phyloP scores from a whole-genome alignment of 2,329 filamentous ascomycete species.

The Nemania serpens region DNA sequence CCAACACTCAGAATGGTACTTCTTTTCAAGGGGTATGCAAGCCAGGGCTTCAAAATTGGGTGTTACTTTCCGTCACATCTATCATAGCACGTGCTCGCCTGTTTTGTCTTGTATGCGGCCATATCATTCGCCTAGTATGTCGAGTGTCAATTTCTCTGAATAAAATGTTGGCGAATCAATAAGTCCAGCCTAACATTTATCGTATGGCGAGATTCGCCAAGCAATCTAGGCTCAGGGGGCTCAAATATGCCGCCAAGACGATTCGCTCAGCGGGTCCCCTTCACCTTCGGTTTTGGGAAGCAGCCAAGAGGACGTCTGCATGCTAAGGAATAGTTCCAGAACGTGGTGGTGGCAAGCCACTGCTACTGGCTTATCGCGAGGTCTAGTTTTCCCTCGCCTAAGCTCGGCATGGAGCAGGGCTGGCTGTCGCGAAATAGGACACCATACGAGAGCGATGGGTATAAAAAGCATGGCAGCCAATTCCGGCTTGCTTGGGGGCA shows the following conservation, averaged over 20 bases:
- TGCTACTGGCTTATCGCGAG: slow-evolving; percentile 17
- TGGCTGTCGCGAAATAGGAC: not conserved
- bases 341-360: slow-evolving; percentile 11
- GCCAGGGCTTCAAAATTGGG: too few species aligned
- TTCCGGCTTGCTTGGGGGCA: not conserved
- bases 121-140: too few species aligned
- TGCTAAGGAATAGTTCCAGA: slow-evolving; percentile 14
- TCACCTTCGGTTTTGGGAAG: slow-evolving; percentile 26
- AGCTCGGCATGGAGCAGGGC: slow-evolving; percentile 2
- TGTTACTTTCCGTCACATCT: too few species aligned
- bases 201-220: slow-evolving; percentile 2
- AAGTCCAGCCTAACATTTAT: not conserved
- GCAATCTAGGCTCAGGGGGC: slow-evolving; percentile 1
- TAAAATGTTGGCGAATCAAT: not conserved
- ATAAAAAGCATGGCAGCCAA: not conserved
- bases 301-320: slow-evolving; percentile 11
- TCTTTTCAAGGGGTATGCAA: too few species aligned
- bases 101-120: too few species aligned
- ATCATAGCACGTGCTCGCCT: too few species aligned
- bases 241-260: slow-evolving; percentile 13
- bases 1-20: too few species aligned
- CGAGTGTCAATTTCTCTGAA: too few species aligned
- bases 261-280: slow-evolving; percentile 3
- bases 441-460: not conserved
- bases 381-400: not conserved